Evolutionary conservation across 1,284 basidiomycete species (phyloP), one percentile per base, ranked within the genome.

Genomic region (Ustilago vetiveriae): DNA sequence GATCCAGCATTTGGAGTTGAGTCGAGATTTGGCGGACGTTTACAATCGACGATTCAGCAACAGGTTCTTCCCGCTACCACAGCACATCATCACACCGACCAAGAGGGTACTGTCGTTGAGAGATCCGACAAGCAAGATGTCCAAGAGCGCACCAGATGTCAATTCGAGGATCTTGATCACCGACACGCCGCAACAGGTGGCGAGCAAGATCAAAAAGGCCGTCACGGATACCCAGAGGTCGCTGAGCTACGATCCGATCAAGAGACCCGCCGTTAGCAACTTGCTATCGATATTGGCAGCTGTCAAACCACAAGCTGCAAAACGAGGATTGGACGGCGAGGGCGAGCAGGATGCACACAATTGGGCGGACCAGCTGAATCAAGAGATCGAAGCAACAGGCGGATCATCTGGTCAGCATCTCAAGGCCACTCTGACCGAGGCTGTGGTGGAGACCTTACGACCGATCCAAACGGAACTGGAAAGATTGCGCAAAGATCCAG

Each of bases 61-160:
- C 29, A 75, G 78, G 0, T 77, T 90, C 51, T 95, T 96, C 79
- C 89, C 89, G 0, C 76, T 91, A 0, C 94, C 93, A 0, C 84
- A 86, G 42, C 87, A 88, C 59, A 84, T 94, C 35, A 88, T 89
- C 72, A 93, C 92, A 0, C 86, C 88, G 0, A 89, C 46, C 85
- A 94, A 84, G 23, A 72, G 83, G 10, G 79, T 84, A 16, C 87
- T 95, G 8, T 94, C 92, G 3, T 87, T 98, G 14, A 89, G 88
- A 53, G 90, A 95, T 80, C 92, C 94, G 0, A 84, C 85, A 0
- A 87, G 89, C 10, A 98, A 97, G 83, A 98, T 98, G 94, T 96
- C 93, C 36, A 97, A 97, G 82, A 97, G 94, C 0, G 86, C 91
- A 0, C 90, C 89, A 0, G 88, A 92, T 77, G 72, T 87, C 1